Evolutionary conservation across 2,329 filamentous ascomycete genomes (phyloP).

Genomic region (Myriosclerotinia curreyana): DNA sequence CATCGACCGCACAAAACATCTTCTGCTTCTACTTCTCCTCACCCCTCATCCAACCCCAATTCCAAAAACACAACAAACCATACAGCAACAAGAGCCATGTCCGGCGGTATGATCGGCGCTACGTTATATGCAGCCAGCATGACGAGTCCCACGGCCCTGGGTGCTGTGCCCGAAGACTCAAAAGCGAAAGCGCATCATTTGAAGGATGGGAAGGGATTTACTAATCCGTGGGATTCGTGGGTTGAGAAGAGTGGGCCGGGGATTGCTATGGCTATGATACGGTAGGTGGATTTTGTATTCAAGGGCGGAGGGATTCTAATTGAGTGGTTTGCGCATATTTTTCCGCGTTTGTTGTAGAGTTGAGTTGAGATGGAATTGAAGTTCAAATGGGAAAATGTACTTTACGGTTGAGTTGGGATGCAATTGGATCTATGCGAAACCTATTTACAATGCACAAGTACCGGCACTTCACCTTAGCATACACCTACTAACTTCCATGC

Average conservation of each 20-base stretch:
- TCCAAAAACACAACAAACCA: not conserved
- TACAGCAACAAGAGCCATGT: slow-evolving; percentile 27
- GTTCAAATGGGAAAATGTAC: no score
- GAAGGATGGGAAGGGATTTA: slow-evolving; percentile 52
- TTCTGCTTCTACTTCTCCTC: no score
- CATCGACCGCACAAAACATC: slow-evolving; percentile 25
- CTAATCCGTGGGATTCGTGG: slow-evolving; percentile 58
- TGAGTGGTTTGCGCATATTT: not conserved
- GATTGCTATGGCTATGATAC: slow-evolving; percentile 42
- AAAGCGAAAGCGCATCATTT: slow-evolving; percentile 50
- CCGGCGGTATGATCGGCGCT: slow-evolving; percentile 29
- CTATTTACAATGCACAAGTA: no score
- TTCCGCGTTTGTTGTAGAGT: no score
- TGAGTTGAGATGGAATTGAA: no score
- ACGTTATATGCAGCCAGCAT: slow-evolving; percentile 33
- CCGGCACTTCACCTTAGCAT: not conserved
- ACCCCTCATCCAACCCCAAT: slow-evolving; percentile 2
- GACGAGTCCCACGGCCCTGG: slow-evolving; percentile 30
- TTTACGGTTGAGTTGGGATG: no score
- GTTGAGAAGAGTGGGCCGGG: slow-evolving; percentile 38
- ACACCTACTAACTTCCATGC: not conserved
- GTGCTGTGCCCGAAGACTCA: slow-evolving; percentile 37
- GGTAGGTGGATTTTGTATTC: slow-evolving; percentile 35
- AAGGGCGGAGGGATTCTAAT: not conserved
- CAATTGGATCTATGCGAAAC: not conserved